phyloP scores from a whole-genome alignment of 1,284 basidiomycete genomes.

The Rhodotorula sp. region DNA sequence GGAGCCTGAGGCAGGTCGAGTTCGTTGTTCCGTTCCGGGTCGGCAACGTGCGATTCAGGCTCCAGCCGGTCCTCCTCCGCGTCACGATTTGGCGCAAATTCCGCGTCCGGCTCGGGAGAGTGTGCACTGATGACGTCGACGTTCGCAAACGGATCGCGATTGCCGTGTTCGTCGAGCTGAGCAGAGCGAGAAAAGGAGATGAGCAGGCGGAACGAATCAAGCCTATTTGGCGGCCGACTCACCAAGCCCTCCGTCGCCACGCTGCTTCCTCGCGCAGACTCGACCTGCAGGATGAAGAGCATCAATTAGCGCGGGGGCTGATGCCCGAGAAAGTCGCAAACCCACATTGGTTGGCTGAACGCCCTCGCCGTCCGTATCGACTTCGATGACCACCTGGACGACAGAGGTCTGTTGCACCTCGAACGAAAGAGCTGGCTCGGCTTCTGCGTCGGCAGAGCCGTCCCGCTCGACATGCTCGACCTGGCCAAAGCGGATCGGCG shows the following conservation, averaged over 20 bases:
- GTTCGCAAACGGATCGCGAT: not conserved
- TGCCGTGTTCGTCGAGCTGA: not conserved
- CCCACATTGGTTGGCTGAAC: not conserved
- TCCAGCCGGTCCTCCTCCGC: no score
- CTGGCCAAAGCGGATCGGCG: constrained; percentile 17
- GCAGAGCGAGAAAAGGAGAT: not conserved
- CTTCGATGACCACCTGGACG: not conserved
- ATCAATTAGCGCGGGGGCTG: not conserved
- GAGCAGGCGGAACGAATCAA: not conserved
- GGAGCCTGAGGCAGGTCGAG: no score
- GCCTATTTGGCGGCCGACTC: not conserved
- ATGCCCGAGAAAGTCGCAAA: no score
- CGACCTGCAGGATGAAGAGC: not conserved
- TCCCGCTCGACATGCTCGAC: not conserved
- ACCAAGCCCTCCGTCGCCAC: not conserved
- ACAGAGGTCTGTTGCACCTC: not conserved
- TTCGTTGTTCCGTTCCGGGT: no score
- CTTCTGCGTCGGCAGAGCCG: not conserved
- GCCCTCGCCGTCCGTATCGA: not conserved
- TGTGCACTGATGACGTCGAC: not conserved
- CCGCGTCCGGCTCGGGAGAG: not conserved
- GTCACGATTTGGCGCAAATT: no score
- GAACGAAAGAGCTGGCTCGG: no score
- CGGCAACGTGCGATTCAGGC: no score
- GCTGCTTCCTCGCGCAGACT: not conserved